A percentile compares a stretch with the other conserved stretches of the same genome.
These are phyloP conservation scores for Corylus avellana DNA, from an alignment of 306 rosid genomes.

Conservation along the genomic window DNA sequence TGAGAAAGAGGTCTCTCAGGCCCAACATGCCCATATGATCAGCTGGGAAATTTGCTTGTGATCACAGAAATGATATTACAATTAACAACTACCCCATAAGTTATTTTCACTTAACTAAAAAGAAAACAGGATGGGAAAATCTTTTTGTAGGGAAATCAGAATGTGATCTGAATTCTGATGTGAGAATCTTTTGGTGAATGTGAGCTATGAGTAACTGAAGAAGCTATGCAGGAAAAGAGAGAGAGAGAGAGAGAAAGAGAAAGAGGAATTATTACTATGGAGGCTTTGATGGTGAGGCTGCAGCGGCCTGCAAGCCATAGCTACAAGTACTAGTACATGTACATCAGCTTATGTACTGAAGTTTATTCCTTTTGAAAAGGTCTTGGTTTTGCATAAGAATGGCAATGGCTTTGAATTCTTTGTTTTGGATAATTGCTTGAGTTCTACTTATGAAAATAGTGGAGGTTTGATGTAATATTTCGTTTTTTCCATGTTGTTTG, in stretches of 20 bases:
- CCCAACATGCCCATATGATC: constrained; percentile 55
- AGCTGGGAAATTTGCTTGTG: neutral
- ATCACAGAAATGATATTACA: neutral
- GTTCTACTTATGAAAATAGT: neutral
- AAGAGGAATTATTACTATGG: neutral
- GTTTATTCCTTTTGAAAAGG: constrained; percentile 22
- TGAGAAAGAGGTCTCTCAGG: constrained; percentile 69
- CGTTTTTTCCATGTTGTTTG: neutral
- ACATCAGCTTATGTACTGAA: constrained; percentile 31
- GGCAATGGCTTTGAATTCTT: constrained; percentile 19
- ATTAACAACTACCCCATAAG: neutral
- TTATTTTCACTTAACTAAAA: no score
- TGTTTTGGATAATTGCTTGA: constrained; percentile 11
- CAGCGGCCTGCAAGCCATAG: neutral
- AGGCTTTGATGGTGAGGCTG: constrained; percentile 8
- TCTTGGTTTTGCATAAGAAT: no score
- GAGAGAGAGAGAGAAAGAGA: neutral
- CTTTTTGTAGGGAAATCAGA: neutral
- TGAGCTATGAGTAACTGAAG: neutral
- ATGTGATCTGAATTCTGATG: neutral
- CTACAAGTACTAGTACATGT: neutral
- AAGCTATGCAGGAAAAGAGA: neutral
- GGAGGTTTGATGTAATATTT: neutral
- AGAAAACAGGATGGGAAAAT: neutral
- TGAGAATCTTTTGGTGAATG: constrained; percentile 1